Conservation (phyloP, 2,329 filamentous ascomycete genomes). For the Chrysoporthe cubensis region DNA sequence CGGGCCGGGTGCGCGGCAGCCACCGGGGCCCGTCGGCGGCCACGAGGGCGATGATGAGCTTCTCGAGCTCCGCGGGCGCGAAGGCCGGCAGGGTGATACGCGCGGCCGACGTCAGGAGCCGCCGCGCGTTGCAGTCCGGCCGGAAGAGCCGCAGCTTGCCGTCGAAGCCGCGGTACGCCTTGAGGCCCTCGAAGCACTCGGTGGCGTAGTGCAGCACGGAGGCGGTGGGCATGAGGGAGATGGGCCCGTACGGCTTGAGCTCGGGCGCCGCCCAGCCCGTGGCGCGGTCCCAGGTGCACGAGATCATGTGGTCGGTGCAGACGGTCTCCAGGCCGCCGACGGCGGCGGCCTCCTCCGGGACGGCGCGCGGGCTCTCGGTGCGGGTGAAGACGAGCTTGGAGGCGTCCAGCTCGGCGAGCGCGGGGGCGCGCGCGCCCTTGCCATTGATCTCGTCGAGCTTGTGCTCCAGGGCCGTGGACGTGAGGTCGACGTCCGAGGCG, state of each 20-base stretch:
- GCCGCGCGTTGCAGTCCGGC: conserved; percentile 71
- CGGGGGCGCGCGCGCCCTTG: conserved; percentile 45
- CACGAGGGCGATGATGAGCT: conserved; percentile 73
- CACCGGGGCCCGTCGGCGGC: conserved; percentile 76
- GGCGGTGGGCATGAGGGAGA: conserved; percentile 79
- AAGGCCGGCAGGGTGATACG: conserved; percentile 79
- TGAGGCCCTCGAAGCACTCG: conserved; percentile 86
- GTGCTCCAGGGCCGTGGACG: conserved; percentile 54
- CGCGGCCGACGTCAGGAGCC: conserved; percentile 62
- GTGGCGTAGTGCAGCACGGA: conserved; percentile 87
- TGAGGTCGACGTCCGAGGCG: conserved; percentile 55
- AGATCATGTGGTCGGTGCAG: conserved; percentile 89
- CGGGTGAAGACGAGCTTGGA: conserved; percentile 62
- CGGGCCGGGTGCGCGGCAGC: conserved; percentile 72
- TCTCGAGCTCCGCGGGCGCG: conserved; percentile 71
- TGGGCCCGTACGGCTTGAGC: conserved; percentile 76
- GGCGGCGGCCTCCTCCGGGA: conserved; percentile 55
- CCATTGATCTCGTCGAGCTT: conserved; percentile 45
- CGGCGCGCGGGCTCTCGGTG: conserved; percentile 54
- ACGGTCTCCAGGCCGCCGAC: conserved; percentile 55
- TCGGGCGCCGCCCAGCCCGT: conserved; percentile 75
- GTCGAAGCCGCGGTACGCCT: conserved; percentile 79
- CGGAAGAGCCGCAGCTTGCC: conserved; percentile 77
- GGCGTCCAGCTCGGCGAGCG: conserved; percentile 63
- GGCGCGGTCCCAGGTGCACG: conserved; percentile 62